These are phyloP conservation scores for Cryptosporidium felis DNA, from an alignment of 169 alveolate genomes.

Conservation along the genomic window DNA sequence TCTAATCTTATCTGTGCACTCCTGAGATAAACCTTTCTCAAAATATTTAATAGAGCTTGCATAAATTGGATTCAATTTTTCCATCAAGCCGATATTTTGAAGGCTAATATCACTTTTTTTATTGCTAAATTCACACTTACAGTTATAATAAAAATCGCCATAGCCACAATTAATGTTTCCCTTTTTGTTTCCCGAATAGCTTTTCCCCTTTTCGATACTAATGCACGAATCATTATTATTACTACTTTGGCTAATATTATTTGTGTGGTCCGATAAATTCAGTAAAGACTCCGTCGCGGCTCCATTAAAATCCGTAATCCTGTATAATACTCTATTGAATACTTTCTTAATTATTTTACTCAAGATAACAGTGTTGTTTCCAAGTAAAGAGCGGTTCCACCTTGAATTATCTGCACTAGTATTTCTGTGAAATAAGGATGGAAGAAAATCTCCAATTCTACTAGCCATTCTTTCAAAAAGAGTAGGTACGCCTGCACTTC, in stretches of 20 bases:
- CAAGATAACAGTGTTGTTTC: neutral
- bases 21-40: constrained; percentile 41
- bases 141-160: neutral
- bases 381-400: constrained; percentile 51
- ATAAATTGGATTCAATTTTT: neutral
- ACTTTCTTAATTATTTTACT: neutral
- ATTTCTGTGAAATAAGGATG: neutral
- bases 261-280: neutral
- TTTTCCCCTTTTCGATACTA: neutral
- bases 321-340: neutral
- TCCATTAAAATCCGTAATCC: neutral
- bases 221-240: neutral
- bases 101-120: neutral
- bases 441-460: neutral
- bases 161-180: neutral
- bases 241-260: neutral
- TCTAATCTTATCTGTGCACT: neutral
- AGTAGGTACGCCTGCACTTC: neutral
- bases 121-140: neutral
- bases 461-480: neutral
- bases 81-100: neutral
- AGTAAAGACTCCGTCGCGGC: constrained; percentile 19
- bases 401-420: neutral
- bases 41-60: neutral
- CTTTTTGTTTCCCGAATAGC: neutral